Base-by-base conservation (phyloP, 371 early-diverging fungal species). In the Cokeromyces recurvatus region DNA sequence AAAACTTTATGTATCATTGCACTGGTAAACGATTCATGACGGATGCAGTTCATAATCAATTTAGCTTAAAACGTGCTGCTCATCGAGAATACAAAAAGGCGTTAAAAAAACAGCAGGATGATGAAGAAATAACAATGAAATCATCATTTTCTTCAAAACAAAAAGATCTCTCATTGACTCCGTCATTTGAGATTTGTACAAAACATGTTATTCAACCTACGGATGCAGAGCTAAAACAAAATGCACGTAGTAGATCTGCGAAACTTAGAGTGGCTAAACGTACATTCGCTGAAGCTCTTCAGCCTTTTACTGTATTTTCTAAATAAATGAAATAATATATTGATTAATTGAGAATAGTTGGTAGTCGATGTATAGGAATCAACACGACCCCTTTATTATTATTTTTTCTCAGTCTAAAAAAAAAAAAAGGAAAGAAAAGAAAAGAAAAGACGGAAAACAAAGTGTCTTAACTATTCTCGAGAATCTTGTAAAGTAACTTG, bases 201-300 rank as follows among this genome's bases (percentile, higher is more conserved):
- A 71, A 66, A 38, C 59, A 70, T 9, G 68, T 71, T 20, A 58
- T 83, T 35, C 59, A 55, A 21, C 72, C 85, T 1, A 57, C 71
- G 0, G 45, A 46, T 6, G 68, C 77, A 23, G 88, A 87, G 59
- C 34, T 75, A 0, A 62, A 57, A n/a, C 45, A 27, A 1, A 87
- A 87, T 43, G 47, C 77, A 4, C 58, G 88, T 21, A 70, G 83
- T 39, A 56, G 84, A 37, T 84, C 82, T 0, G 83, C 83, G 4
- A 83, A 81, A 46, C 51, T 85, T 3, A 51, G 86, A 22, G 79
- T 70, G 0, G 82, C 74, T 8, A 54, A 65, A 40, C 66, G 74
- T 38, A 73, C 71, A 14, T 2, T 21, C 4, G 60, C 57, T 17
- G 7, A 29, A 15, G 63, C 75, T 12, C 46, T 74, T 17, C 47